Base-by-base conservation (phyloP, 2,329 filamentous ascomycete genomes). In the Drechslerella stenobrocha region DNA sequence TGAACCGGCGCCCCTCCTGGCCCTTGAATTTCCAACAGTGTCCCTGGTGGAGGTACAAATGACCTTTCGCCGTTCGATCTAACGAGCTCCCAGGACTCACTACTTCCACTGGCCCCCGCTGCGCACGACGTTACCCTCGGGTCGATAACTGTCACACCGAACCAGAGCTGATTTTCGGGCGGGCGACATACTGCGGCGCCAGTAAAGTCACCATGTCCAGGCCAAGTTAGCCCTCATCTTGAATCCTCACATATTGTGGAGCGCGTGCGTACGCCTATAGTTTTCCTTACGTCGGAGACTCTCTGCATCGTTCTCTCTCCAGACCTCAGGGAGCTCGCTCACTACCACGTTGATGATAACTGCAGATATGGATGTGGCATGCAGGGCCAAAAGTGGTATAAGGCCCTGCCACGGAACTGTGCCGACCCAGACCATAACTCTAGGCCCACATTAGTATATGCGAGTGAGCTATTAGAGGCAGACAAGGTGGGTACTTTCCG, bases 231-330 rank as follows among this genome's bases (percentile, higher is more conserved):
- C 22, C 15, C 13, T 40, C 9, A 7, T 28, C 34, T 9, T 7
- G 2, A 24, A 26, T 3, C 6, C 6, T 13, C 18, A 35, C 23
- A 35, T 42, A 18, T 5, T 18, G 15, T 20, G 9, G 13, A 20
- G 22, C 53, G 18, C 58, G 58, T 53, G 40, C 58, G 18, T 66
- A 66, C 60, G 40, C 58, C 28, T 45, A 24, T 26, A 56, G 37
- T 45, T 37, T 11, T 60, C 44, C 55, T 67, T 60, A 67, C 63
- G 44, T 60, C 55, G 63, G n/a, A 67, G 30, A 15, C 34, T 4
- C 2, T 67, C 63, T 2, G 46, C 44, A 24, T 32, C 37, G 13
- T 55, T 53, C 28, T 67, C 63, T 15, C 42, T 34, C 63, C 63
- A 67, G 1, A 67, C 35, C 23, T 67, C 50, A 1, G 35, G 37